phyloP scores from a whole-genome alignment of 2,329 filamentous ascomycete species.

The Xylariaceae sp. region DNA sequence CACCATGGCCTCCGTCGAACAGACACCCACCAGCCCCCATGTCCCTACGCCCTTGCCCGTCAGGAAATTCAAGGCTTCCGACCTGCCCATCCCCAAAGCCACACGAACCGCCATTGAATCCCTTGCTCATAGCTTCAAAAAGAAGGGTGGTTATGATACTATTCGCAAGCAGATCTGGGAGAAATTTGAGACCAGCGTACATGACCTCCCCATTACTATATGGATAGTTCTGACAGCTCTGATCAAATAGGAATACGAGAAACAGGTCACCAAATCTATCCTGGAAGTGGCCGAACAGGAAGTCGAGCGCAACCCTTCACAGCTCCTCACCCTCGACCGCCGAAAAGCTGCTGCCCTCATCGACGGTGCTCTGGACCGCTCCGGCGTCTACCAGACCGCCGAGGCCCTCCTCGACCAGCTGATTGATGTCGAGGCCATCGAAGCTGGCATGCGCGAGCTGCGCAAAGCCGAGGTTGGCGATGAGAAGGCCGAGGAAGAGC shows the following conservation, averaged over 20 bases:
- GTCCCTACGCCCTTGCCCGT: conserved; percentile 18
- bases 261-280: conserved; percentile 61
- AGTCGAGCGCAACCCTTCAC: conserved; percentile 68
- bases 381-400: conserved; percentile 69
- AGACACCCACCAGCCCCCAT: conserved; percentile 21
- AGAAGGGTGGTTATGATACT: conserved; percentile 77
- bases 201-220: conserved; percentile 20
- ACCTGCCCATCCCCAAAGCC: conserved; percentile 69
- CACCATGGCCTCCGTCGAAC: conserved; percentile 28
- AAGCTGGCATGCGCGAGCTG: conserved; percentile 65
- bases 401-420: conserved; percentile 63
- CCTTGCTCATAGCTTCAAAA: conserved; percentile 78
- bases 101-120: conserved; percentile 70
- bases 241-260: conserved; percentile 61
- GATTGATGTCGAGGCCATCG: conserved; percentile 65
- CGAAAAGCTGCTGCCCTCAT: conserved; percentile 71
- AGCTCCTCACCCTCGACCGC: conserved; percentile 69
- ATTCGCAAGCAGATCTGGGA: conserved; percentile 75
- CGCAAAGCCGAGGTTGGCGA: conserved; percentile 65
- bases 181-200: conserved; percentile 66
- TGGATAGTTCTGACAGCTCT: conserved; percentile 6
- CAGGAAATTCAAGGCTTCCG: conserved; percentile 65
- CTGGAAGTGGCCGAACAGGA: conserved; percentile 68
- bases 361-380: conserved; percentile 73
- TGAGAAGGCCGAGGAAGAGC: conserved; percentile 63